Base-by-base conservation (phyloP, 352 stramenopile genomes). In the Phytophthora macrochlamydospora region DNA sequence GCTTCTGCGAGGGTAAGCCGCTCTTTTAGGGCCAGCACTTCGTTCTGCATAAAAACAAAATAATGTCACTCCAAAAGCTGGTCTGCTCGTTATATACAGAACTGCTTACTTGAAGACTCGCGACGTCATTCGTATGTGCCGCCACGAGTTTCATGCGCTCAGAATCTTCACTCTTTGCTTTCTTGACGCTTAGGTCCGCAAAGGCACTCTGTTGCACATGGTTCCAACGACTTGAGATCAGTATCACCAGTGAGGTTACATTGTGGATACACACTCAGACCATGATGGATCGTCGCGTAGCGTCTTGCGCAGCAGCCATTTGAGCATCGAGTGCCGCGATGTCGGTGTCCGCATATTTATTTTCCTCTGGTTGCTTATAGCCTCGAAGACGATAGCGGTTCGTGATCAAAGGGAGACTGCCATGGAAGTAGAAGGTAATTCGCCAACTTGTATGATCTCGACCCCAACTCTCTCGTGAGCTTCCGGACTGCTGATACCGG, bases 101-200 rank as follows among this genome's bases (percentile, higher is more conserved):
- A 31, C 11, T 13, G 7, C 31, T 28, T 60, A 83, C 76, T 67
- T 82, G 64, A 8, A 89, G 62, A 43, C 84, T 76, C 2, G 76
- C 62, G 52, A 85, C 42, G 9, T 75, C 73, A 50, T 76, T 89
- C 14, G 69, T 56, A 45, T 91, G 72, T 28, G 71, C 69, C 6
- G 76, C 78, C n/a, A 69, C 62, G n/a, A 79, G 51, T 53, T 89
- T 85, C 60, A 75, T 76, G 8, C 76, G 71, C 59, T 84, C 71
- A 40, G 88, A 54, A 37, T 58, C 55, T 29, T 65, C 59, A 13
- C 66, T 69, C 29, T 62, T 73, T 8, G 56, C 42, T 40, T 65
- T 60, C 38, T 66, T 75, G 12, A 61, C 28, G 37, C 71, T 70
- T 7, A 78, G 29, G 9, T 71, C 63, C 14, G 52, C 46, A 53